Percentiles rank a stretch among this genome's conserved stretches.
Conservation (phyloP, 331 rosid genomes). For the Quercus lobata region DNA sequence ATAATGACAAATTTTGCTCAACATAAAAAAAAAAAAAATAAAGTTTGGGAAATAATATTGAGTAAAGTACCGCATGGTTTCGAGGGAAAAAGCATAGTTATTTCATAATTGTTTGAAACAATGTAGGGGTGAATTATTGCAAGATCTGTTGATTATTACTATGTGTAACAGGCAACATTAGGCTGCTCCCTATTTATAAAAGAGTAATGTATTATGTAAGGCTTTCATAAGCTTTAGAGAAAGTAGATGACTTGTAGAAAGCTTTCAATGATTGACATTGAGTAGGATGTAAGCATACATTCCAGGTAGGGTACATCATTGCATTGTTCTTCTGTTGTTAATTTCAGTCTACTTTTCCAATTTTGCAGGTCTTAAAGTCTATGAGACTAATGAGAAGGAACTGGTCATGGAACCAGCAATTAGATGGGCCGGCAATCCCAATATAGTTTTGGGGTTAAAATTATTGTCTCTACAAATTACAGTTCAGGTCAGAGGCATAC, state of each 20-base stretch:
- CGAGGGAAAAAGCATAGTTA: background rate
- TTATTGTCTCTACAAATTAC: constrained; percentile 50
- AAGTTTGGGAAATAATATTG: background rate
- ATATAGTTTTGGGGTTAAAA: constrained; percentile 58
- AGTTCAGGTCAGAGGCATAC: constrained; percentile 67
- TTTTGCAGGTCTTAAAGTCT: constrained; percentile 69
- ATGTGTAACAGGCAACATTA: background rate
- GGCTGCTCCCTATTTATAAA: background rate
- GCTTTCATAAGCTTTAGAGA: background rate
- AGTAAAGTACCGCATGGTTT: background rate
- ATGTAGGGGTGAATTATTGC: background rate
- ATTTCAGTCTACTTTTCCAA: background rate
- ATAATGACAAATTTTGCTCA: background rate
- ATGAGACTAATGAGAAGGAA: constrained; percentile 89
- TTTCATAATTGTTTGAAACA: background rate
- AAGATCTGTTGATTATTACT: background rate
- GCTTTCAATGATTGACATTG: background rate
- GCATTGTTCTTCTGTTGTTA: background rate
- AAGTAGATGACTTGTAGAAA: background rate
- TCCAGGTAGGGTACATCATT: background rate
- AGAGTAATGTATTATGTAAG: background rate
- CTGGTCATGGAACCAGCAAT: constrained; percentile 76
- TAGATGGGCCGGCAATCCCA: constrained; percentile 92
- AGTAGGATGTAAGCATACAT: background rate
- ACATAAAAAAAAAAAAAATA: no score